Base-by-base conservation (phyloP, 2,329 filamentous ascomycete genomes). In the Hawksworthiomyces lignivorus region DNA sequence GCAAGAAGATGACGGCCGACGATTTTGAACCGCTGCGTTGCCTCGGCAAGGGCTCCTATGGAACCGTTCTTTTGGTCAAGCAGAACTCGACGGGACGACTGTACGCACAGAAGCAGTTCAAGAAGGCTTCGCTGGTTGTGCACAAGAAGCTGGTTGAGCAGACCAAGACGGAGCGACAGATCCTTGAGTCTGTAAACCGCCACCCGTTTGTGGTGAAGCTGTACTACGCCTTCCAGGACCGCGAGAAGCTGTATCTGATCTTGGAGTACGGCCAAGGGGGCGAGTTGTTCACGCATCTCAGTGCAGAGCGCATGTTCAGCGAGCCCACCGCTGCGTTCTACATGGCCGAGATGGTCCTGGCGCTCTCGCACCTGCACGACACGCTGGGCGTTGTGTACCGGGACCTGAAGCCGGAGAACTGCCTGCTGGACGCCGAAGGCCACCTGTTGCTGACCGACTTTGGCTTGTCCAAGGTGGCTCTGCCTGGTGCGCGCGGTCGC, bases 141-240 rank as follows among this genome's bases (percentile, higher is more conserved):
- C 89, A 96, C 65, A 96, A 95, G 72, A 88, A 89, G 61, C 76
- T 97, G 24, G 80, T 98, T 38, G 89, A 97, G 65, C 92, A 97
- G 68, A 97, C 92, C 44, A 95, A 94, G 72, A 97, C 90, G 3
- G 92, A 98, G 67, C 84, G 92, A 37, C 82, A 83, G 54, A 95
- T 98, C 41, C 73, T 98, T 39, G 92, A 98, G 67, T 94, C 86
- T 46, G 87, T 98, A 62, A 97, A 94, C 63, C 78, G 89, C 26
- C 92, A 98, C 61, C 90, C 92, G 0, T 98, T 98, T 59, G 89
- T 98, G 36, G 92, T 98, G 50, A 97, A 97, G 65, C 75, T 98
- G 15, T 98, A 86, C 65, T 98, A 98, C 56, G 92, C 92, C 18
- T 98, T 98, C 63, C 92, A 98, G 64, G 92, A 98, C 57, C 87